These are phyloP conservation scores for Candida awuae DNA, from an alignment of 805 yeast species.

Conservation along the genomic window DNA sequence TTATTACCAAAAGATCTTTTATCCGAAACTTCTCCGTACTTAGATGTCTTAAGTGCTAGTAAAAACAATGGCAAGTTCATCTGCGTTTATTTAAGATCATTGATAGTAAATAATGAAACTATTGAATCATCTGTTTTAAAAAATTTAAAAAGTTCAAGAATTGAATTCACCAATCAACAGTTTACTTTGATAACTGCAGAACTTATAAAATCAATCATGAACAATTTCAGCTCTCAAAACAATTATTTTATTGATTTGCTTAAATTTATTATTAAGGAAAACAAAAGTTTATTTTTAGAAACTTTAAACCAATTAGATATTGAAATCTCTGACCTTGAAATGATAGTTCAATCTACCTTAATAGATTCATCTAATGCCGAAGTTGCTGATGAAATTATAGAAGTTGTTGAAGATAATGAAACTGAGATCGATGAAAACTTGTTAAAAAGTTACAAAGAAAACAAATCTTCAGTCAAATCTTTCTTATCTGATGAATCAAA, in stretches of 20 bases:
- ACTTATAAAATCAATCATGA: constrained; percentile 15
- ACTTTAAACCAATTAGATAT: constrained; percentile 30
- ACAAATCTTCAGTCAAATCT: constrained; percentile 21
- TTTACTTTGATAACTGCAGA: constrained; percentile 19
- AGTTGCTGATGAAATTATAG: constrained; percentile 26
- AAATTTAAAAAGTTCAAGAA: constrained; percentile 9
- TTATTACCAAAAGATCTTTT: constrained; percentile 19
- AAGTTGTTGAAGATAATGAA: constrained; percentile 21
- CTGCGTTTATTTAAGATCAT: constrained; percentile 23
- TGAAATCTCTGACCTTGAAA: constrained; percentile 44
- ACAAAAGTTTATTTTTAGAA: constrained; percentile 34
- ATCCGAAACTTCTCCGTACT: constrained; percentile 14
- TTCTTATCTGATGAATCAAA: constrained; percentile 29
- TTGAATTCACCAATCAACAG: constrained; percentile 17
- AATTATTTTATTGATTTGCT: constrained; percentile 29
- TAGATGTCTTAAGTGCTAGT: constrained; percentile 15
- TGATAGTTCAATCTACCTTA: constrained; percentile 61
- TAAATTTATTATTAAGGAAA: constrained; percentile 29
- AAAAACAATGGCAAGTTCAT: constrained; percentile 21
- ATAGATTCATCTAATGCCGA: constrained; percentile 14
- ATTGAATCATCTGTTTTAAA: constrained; percentile 11
- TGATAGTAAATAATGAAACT: constrained; percentile 13
- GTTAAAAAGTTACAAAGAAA: constrained; percentile 4
- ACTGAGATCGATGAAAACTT: constrained; percentile 17
- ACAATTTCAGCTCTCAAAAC: constrained; percentile 9